Base-by-base conservation (phyloP, 2,329 filamentous ascomycete genomes). In the Paracoccidioides lutzii region DNA sequence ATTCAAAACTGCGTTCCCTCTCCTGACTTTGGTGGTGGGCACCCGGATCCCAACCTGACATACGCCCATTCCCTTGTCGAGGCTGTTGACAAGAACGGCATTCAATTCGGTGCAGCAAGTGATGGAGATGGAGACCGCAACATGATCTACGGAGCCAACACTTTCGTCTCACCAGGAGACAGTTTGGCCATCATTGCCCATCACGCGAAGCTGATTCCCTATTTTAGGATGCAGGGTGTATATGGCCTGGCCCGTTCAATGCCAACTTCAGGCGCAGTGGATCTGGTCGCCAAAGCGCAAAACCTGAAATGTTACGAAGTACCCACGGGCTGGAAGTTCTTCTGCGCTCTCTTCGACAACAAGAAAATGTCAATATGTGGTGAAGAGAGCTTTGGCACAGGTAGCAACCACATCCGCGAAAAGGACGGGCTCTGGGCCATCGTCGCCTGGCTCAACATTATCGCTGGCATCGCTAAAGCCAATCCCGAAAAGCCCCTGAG, bases 381-480 rank as follows among this genome's bases (percentile, higher is more conserved):
- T 57, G 93, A 98, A 75, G 93, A 98, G 80, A 93, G 87, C 61
- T 98, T 98, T 72, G 93, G 93, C 63, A 98, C 93, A 9, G 93
- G 93, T 42, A 95, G 88, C 74, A 96, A 98, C 78, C 93, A 98
- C 75, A 95, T 98, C 68, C 89, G 93, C 64, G 93, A 98, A 78
- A 98, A 98, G 81, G 93, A 98, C 68, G 93, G 93, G 59, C 81
- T 98, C 44, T 98, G 93, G 93, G 93, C 93, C 58, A 82, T 98
- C 59, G 87, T 96, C 54, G 93, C 93, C 37, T 98, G 93, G 93
- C 77, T 98, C 66, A 98, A 98, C 79, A 95, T 98, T 72, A 94
- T 98, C 66, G 93, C 93, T 59, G 91, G 88, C 62, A 83, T 97
- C 50, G 90, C 90, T 61, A 84, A 93, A 70, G 80, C 89, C 71